Conservation (phyloP, 2,329 filamentous ascomycete genomes). For the Arthrobotrys sphaeroides region DNA sequence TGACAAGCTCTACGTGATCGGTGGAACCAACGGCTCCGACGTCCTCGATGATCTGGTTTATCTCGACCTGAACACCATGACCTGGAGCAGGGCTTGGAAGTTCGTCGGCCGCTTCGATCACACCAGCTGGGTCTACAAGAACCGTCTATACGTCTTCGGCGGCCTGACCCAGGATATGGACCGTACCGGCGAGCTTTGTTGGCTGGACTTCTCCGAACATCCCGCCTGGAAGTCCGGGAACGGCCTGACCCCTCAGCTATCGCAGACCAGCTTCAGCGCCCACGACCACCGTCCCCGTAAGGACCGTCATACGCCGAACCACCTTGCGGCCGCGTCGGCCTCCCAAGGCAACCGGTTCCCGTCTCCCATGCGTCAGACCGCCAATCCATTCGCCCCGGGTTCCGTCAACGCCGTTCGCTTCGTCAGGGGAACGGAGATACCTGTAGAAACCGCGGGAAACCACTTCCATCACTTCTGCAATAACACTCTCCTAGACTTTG, state of each 20-base stretch:
- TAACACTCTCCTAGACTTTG: conserved; percentile 89
- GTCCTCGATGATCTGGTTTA: conserved; percentile 97
- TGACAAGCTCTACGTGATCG: conserved; percentile 94
- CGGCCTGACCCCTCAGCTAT: conserved; percentile 54
- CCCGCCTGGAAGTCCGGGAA: conserved; percentile 77
- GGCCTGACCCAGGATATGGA: conserved; percentile 96
- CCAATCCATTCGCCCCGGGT: conserved; percentile 68
- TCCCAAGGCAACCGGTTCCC: conserved; percentile 74
- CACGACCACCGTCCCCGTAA: conserved; percentile 47
- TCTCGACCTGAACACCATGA: conserved; percentile 94
- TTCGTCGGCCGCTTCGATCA: conserved; percentile 97
- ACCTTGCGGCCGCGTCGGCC: conserved; percentile 39
- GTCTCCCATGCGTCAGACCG: conserved; percentile 33
- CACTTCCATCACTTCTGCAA: conserved; percentile 97
- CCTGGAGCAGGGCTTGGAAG: conserved; percentile 94
- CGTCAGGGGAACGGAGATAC: conserved; percentile 83
- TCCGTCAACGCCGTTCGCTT: conserved; percentile 79
- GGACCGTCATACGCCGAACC: conserved; percentile 36
- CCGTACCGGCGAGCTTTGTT: conserved; percentile 94
- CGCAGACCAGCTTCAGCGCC: conserved; percentile 40
- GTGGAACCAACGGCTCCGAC: conserved; percentile 88
- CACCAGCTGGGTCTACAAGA: conserved; percentile 87
- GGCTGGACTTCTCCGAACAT: conserved; percentile 91
- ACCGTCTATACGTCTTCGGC: conserved; percentile 95
- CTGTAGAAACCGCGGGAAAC: conserved; percentile 86